A percentile compares a stretch with the other conserved stretches of the same genome.
phyloP scores from a whole-genome alignment of 306 rosid species.

The Hylodesmum podocarpum region DNA sequence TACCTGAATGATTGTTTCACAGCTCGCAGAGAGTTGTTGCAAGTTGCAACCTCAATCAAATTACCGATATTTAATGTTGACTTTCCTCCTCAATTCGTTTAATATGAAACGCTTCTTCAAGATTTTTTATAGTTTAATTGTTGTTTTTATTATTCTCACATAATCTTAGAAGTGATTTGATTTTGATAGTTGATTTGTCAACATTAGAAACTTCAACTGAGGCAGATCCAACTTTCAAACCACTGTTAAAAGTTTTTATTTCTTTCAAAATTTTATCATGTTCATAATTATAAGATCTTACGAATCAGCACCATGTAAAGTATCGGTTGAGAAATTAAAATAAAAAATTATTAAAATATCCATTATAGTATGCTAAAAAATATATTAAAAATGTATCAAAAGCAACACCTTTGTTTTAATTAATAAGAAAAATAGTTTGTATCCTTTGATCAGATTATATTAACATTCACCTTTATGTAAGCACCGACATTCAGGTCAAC shows the following conservation, averaged over 20 bases:
- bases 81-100: conserved; percentile 39
- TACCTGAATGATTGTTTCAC: conserved; percentile 30
- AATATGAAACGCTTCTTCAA: conserved; percentile 26
- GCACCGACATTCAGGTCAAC: too few species aligned
- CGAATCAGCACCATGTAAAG: background rate
- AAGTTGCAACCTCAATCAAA: conserved; percentile 32
- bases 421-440: too few species aligned
- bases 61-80: conserved; percentile 48
- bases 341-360: too few species aligned
- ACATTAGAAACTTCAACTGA: conserved; percentile 36
- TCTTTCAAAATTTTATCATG: background rate
- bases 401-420: too few species aligned
- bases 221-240: conserved; percentile 37
- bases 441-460: too few species aligned
- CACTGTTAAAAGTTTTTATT: background rate
- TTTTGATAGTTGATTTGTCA: conserved; percentile 46
- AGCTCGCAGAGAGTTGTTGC: conserved; percentile 44
- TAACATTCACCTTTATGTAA: too few species aligned
- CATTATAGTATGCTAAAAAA: too few species aligned
- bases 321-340: too few species aligned
- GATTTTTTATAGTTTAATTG: conserved; percentile 15
- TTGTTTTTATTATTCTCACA: conserved; percentile 34
- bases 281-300: background rate
- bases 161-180: conserved; percentile 48
- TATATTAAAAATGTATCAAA: too few species aligned